A percentile compares a stretch with the other conserved stretches of the same genome.
These are phyloP conservation scores for Stagonosporopsis chrysanthemi DNA, from an alignment of 2,329 filamentous ascomycete genomes.

Conservation along the genomic window DNA sequence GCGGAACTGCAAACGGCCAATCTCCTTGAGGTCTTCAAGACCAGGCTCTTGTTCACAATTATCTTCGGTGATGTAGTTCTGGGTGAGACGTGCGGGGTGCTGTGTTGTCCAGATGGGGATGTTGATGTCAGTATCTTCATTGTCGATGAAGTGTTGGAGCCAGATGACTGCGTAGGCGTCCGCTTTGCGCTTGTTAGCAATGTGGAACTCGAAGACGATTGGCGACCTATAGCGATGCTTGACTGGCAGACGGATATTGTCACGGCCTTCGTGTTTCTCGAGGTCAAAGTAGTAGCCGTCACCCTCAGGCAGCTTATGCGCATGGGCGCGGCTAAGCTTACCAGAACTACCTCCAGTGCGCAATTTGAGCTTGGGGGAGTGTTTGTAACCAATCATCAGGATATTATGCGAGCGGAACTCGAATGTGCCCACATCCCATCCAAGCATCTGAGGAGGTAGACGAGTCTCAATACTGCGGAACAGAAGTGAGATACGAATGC, in stretches of 20 bases:
- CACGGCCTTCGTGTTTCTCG: constrained; percentile 57
- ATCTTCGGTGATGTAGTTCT: constrained; percentile 88
- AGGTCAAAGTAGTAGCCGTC: constrained; percentile 69
- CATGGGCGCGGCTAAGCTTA: constrained; percentile 70
- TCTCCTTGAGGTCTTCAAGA: constrained; percentile 75
- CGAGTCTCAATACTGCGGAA: constrained; percentile 89
- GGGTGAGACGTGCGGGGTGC: constrained; percentile 76
- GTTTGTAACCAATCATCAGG: constrained; percentile 67
- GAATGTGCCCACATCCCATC: constrained; percentile 96
- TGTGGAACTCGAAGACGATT: constrained; percentile 85
- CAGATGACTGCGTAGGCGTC: constrained; percentile 83
- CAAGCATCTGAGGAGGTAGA: constrained; percentile 82
- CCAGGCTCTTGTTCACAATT: constrained; percentile 75
- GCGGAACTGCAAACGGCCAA: constrained; percentile 82
- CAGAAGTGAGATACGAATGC: constrained; percentile 84
- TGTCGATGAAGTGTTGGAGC: constrained; percentile 85
- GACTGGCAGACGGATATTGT: constrained; percentile 78
- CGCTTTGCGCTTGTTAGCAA: constrained; percentile 70
- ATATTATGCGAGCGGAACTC: constrained; percentile 80
- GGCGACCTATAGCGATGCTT: constrained; percentile 90
- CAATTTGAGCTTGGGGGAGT: constrained; percentile 73
- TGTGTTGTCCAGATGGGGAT: constrained; percentile 91
- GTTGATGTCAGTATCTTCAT: constrained; percentile 77
- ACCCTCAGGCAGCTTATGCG: constrained; percentile 65
- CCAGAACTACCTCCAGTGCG: constrained; percentile 86